Base-by-base conservation (phyloP, 257 asterid species). In the Salvia miltiorrhiza region DNA sequence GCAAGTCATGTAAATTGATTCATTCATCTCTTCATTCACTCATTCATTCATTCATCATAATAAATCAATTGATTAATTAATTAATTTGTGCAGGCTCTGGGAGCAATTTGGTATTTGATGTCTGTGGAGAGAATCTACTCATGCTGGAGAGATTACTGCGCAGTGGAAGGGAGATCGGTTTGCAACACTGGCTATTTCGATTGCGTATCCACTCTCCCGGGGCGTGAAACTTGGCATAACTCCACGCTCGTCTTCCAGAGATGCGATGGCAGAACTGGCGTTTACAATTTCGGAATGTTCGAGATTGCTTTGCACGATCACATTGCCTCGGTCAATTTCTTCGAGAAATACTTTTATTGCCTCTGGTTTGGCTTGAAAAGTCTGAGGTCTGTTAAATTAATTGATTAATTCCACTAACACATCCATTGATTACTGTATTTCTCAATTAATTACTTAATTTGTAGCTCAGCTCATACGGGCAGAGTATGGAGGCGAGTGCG, bases 291-390 rank as follows among this genome's bases (percentile, higher is more conserved):
- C 41, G 97, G 98, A 20, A 75, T 93, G 80, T 93, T 90, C 35
- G 82, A 85, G 32, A 83, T 82, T 65, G 88, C 91, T 56, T 67
- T 77, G 70, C 44, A 30, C 6, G 95, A 93, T 43, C 81, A 83
- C 63, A 93, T 88, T 44, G 66, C 95, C 21, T 81, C 89, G 0
- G 80, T 86, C 12, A 52, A 30, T 53, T 73, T 93, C 50, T 3
- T 82, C 4, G 85, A 85, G 4, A 87, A 85, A 72, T 88, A 80
- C 78, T 88, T 90, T 45, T 90, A 90, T 73, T 90, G 97, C 52
- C 85, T 93, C 28, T 93, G 98, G 97, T 90, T 89, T 78, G 97
- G 98, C 26, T 76, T 93, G 57, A 83, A 83, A 76, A 83, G 79
- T 76, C 80, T 93, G 13, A 37, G 12, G 43, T 9, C 43, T 7